Evolutionary conservation across 2,329 filamentous ascomycete species (phyloP).

Genomic region (Cladosporium sp.): DNA sequence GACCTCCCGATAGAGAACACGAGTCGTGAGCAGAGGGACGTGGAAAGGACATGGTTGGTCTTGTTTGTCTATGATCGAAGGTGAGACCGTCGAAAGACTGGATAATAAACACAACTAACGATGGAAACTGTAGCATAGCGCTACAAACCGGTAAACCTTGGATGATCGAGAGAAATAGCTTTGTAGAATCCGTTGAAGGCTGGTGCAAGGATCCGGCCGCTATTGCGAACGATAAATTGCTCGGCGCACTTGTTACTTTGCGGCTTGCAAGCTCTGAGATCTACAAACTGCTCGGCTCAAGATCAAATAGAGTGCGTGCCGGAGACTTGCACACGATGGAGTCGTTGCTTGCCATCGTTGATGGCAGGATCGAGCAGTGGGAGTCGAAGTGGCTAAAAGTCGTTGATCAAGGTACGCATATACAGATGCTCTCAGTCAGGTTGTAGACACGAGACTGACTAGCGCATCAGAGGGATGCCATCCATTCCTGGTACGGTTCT

Average conservation of each 20-base stretch:
- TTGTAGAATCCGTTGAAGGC: constrained; percentile 34
- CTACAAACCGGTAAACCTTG: constrained; percentile 40
- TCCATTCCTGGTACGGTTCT: constrained; percentile 37
- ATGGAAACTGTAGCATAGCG: constrained; percentile 32
- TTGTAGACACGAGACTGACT: too few species aligned
- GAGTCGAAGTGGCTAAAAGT: background rate
- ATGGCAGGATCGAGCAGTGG: background rate
- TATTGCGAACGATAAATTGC: constrained; percentile 32
- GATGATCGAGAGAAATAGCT: constrained; percentile 39
- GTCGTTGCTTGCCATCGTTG: background rate
- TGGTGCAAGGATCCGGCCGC: constrained; percentile 34
- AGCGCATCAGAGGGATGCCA: constrained; percentile 23
- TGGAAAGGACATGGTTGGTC: background rate
- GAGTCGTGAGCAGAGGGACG: background rate
- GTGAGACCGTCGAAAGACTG: too few species aligned
- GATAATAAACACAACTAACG: background rate
- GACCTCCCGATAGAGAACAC: too few species aligned
- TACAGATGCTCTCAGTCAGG: too few species aligned
- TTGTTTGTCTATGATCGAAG: background rate
- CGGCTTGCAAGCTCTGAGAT: constrained; percentile 36
- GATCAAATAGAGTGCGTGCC: too few species aligned
- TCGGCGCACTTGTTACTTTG: constrained; percentile 36
- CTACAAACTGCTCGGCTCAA: constrained; percentile 22
- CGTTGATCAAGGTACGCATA: background rate
- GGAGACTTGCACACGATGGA: background rate